Base-by-base conservation (phyloP, 306 rosid species). In the Prunus fruticosa region DNA sequence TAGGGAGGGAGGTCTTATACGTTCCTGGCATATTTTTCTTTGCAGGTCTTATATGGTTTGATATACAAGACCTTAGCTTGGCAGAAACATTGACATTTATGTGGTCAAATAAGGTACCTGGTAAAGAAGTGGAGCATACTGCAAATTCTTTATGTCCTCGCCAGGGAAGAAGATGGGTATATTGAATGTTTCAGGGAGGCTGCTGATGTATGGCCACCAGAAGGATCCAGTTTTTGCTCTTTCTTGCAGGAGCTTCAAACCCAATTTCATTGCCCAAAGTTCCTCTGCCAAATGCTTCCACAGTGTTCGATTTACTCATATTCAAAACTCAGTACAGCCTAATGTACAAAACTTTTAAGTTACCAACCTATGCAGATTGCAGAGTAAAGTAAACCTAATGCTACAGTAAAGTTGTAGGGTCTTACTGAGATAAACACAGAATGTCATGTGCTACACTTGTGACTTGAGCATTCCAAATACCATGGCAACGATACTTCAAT, bases 221-320 rank as follows among this genome's bases (percentile, higher is more conserved):
- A 89, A 95, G 20, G 98, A 95, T 81, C 93, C 98, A 82, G 86
- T 86, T 82, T 85, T 92, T 0, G 97, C 98, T 83, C 98, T 83
- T 78, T 95, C 97, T 83, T 89, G 94, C 34, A 95, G 96, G 78
- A 95, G 97, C 92, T 88, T 95, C 89, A 95, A 76, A 85, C 98
- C 98, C 89, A 95, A 80, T 74, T 89, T 95, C 93, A 95, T 90
- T 62, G 97, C 89, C 98, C 98, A 95, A 46, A 95, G 92, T 88
- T 95, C 98, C 89, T 86, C 98, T 92, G 97, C 86, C 93, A 95
- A 90, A 90, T 78, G 93, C 95, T 90, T 88, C 92, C 91, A 84
- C 64, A 92, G 87, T 88, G 86, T 91, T 88, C 90, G 90, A 84
- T 87, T 90, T 85, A 93, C 86, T 93, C 79, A 81, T 79, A 86